phyloP scores from a whole-genome alignment of 176 grass and related monocot genomes.

The Coix lacrymajobi region DNA sequence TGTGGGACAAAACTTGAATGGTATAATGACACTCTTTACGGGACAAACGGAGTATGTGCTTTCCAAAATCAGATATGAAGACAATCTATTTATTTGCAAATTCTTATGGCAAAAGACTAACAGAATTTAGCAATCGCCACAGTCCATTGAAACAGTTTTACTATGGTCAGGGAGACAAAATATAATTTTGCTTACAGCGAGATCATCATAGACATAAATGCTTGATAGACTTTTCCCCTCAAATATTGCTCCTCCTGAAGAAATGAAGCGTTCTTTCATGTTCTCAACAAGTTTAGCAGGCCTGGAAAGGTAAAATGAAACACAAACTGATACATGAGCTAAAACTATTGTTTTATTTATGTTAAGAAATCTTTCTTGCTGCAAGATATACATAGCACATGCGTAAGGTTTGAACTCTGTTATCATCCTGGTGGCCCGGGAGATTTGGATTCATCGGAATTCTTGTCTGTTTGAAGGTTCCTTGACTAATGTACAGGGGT shows the following conservation, averaged over 20 bases:
- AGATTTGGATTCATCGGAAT: no score
- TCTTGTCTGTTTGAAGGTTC: no score
- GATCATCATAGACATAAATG: conserved; percentile 65
- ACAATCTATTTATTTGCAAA: background rate
- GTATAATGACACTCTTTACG: background rate
- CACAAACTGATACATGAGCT: conserved; percentile 1
- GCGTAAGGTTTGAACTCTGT: no score
- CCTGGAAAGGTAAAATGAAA: conserved; percentile 35
- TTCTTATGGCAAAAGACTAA: background rate
- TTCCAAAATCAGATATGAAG: background rate
- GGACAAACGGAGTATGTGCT: background rate
- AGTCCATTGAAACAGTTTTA: background rate
- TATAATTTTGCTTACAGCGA: conserved; percentile 54
- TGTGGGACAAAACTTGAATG: background rate
- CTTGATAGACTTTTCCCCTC: conserved; percentile 58
- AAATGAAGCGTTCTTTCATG: conserved; percentile 80
- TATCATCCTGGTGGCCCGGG: no score
- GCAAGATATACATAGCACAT: background rate
- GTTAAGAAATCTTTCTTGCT: background rate
- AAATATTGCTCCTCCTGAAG: conserved; percentile 67
- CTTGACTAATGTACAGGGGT: no score
- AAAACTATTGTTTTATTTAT: background rate
- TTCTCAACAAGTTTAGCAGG: conserved; percentile 78
- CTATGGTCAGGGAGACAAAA: background rate
- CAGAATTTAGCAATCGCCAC: background rate